Base-by-base conservation (phyloP, 805 yeast species). In the Wickerhamiella cacticola region DNA sequence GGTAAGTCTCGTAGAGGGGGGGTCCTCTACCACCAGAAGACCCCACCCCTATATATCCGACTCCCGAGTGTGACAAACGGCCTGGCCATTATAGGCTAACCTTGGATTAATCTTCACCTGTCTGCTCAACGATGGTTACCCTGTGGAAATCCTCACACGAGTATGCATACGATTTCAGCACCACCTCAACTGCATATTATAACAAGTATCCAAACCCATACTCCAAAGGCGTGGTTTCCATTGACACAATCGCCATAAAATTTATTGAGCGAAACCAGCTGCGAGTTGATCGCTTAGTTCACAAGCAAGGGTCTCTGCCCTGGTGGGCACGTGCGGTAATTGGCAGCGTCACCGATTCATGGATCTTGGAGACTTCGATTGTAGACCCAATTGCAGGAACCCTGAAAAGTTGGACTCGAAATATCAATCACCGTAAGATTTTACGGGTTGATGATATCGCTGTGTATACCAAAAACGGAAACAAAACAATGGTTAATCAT, bases 231-330 rank as follows among this genome's bases (percentile, higher is more conserved):
- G 96, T 89, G 10, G 68, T 80, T 29, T 81, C 94, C 6, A 78
- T 78, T 23, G 97, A 88, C 61, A 82, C 94, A 1, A 60, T 88
- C 13, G 77, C 77, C 28, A 67, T 74, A 45, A 62, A 67, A 51
- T 68, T 85, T 16, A 85, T 80, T 52, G 53, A 59, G 1, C 67
- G 76, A 9, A 94, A 94, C 21, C 69, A 76, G 44, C 70, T 88
- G 41, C 73, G 76, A 54, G 78, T 83, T 33, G 82, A 89, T 3
- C 73, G 89, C 54, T 67, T 88, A 35, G 77, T 88, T 39, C 75
- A 75, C 55, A 89, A 88, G 61, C 68, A 74, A 3, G 96, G 96
- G 1, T 72, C 85, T 54, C 68, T 88, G 33, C 96, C 96, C 4
- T 63, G 68, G 31, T 86, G 92, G 77, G 76, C 82, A 23, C 74